Conservation (phyloP, 1,284 basidiomycete species). For the Leccinum proximum region DNA sequence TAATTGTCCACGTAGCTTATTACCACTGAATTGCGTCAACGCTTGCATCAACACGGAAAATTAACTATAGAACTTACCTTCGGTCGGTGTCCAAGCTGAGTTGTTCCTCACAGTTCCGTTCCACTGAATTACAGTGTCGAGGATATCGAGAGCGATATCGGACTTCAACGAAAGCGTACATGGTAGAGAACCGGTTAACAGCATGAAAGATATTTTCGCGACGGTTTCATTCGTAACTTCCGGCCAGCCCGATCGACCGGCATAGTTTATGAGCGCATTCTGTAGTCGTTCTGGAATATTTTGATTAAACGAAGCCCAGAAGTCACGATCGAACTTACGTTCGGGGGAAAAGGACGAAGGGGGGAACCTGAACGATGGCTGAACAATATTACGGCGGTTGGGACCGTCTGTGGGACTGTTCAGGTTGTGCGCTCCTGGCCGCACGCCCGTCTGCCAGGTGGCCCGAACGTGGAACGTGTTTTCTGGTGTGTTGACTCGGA, state of each 20-base stretch:
- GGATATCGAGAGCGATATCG: not conserved
- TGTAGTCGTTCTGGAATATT: no score
- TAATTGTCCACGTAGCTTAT: not conserved
- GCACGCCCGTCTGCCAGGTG: no score
- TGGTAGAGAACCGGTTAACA: not conserved
- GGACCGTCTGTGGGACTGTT: no score
- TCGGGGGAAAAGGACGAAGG: not conserved
- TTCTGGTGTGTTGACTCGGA: no score
- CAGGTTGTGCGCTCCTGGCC: no score
- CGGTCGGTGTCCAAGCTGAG: not conserved
- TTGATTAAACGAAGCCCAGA: not conserved
- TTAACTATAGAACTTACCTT: not conserved
- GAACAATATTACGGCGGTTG: not conserved
- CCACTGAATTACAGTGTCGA: not conserved
- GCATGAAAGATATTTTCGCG: not conserved
- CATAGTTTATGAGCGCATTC: not conserved
- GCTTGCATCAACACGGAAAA: not conserved
- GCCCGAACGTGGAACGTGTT: no score
- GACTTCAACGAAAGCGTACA: not conserved
- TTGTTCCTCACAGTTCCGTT: not conserved
- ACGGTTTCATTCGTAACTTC: not conserved
- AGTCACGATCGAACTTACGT: not conserved
- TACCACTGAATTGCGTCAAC: not conserved
- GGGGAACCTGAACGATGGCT: not conserved
- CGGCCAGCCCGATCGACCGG: not conserved